phyloP scores from a whole-genome alignment of 768 basidiomycete genomes.

The Leccinellum luteum region DNA sequence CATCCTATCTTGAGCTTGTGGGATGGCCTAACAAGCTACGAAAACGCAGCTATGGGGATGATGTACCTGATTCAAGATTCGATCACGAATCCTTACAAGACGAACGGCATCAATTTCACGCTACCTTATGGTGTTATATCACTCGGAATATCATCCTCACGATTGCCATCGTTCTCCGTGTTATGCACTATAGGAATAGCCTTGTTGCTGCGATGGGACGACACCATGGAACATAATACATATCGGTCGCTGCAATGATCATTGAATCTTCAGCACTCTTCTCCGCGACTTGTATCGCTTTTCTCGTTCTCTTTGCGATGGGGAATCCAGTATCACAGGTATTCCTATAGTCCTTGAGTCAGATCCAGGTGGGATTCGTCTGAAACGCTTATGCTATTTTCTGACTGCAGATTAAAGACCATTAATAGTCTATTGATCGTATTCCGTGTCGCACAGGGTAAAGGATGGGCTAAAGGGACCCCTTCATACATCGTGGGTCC shows the following conservation, averaged over 20 bases:
- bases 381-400: accelerated
- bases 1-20: neutral
- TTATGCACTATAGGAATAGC: neutral
- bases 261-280: neutral
- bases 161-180: neutral
- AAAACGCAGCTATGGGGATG: neutral
- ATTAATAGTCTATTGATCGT: neutral
- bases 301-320: neutral
- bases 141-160: neutral
- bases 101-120: neutral
- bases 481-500: neutral
- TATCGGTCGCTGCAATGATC: neutral
- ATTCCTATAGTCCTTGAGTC: neutral
- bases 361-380: neutral
- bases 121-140: neutral
- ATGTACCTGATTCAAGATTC: neutral
- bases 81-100: neutral
- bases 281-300: neutral
- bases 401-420: neutral
- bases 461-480: neutral
- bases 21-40: neutral
- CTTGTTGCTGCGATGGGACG: neutral
- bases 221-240: neutral
- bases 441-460: neutral
- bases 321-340: neutral